Percentiles rank a stretch among this genome's conserved stretches.
These are phyloP conservation scores for Coemansia biformis DNA, from an alignment of 192 early-diverging fungal genomes.

Conservation along the genomic window DNA sequence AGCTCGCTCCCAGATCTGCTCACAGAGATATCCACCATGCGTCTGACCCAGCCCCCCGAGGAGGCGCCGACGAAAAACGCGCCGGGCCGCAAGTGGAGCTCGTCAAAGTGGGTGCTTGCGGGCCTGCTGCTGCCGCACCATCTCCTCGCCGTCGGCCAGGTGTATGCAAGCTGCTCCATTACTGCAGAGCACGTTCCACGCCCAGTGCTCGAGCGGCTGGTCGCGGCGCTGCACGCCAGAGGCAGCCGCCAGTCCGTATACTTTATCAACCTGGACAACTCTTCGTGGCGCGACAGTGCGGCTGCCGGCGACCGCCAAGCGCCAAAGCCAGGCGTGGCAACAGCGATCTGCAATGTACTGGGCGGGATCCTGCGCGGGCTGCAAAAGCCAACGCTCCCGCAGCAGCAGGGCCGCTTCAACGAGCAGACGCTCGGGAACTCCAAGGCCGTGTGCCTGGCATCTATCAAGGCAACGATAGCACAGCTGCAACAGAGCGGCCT, in stretches of 20 bases:
- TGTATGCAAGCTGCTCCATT: slow-evolving; percentile 12
- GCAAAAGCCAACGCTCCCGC: neutral
- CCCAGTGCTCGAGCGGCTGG: slow-evolving; percentile 9
- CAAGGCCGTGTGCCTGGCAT: slow-evolving; percentile 7
- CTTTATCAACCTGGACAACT: slow-evolving; percentile 19
- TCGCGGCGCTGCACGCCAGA: slow-evolving; percentile 7
- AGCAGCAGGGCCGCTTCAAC: neutral
- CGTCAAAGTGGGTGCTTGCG: slow-evolving; percentile 11
- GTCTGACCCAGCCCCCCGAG: neutral
- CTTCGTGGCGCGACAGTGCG: neutral
- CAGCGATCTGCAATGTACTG: slow-evolving; percentile 15
- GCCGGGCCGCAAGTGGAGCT: slow-evolving; percentile 6
- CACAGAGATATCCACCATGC: slow-evolving; percentile 7
- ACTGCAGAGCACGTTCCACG: slow-evolving; percentile 3
- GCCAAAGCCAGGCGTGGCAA: slow-evolving; percentile 6
- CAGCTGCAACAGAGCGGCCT: slow-evolving; percentile 11
- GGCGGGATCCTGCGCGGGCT: slow-evolving; percentile 3
- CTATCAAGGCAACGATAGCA: slow-evolving; percentile 14
- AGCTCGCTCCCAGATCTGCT: slow-evolving; percentile 3
- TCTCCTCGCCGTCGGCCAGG: slow-evolving; percentile 21
- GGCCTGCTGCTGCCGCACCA: slow-evolving; percentile 29
- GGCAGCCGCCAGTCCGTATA: slow-evolving; percentile 1
- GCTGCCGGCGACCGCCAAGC: neutral
- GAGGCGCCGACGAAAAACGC: neutral
- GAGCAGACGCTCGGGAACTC: neutral